These are phyloP conservation scores for Aplosporella prunicola DNA, from an alignment of 2,329 filamentous ascomycete genomes.

Conservation along the genomic window DNA sequence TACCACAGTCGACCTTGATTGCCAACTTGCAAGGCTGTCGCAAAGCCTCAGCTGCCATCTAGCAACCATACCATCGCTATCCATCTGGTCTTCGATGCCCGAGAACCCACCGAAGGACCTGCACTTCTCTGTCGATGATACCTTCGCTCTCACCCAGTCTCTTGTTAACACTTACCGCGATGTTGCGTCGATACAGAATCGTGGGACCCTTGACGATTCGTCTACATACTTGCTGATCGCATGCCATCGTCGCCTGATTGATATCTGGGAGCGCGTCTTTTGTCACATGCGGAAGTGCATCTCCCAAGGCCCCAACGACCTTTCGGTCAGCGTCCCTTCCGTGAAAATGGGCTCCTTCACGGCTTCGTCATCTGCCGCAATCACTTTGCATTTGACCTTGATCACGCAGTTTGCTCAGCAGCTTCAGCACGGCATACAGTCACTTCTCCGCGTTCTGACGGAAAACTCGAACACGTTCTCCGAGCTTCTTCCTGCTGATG, in stretches of 20 bases:
- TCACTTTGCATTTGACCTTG: not conserved
- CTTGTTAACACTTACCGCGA: slow-evolving; percentile 1
- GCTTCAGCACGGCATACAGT: not conserved
- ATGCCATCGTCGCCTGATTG: not conserved
- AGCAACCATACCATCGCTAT: not conserved
- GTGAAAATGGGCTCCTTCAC: not conserved
- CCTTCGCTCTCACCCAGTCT: slow-evolving; percentile 6
- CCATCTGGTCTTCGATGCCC: not conserved
- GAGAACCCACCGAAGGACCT: not conserved
- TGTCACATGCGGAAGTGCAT: not conserved
- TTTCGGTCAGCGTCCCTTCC: not conserved
- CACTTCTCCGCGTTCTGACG: not conserved
- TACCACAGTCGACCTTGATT: not conserved
- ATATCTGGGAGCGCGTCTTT: not conserved
- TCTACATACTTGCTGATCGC: not conserved
- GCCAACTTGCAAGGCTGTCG: slow-evolving; percentile 3
- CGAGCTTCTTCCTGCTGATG: too few species aligned
- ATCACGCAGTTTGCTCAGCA: not conserved
- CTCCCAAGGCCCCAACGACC: not conserved
- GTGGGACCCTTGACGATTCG: not conserved
- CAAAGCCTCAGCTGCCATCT: slow-evolving; percentile 2
- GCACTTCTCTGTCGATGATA: slow-evolving; percentile 9
- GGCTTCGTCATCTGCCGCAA: not conserved
- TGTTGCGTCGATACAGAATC: not conserved
- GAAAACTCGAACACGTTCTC: too few species aligned